Base-by-base conservation (phyloP, 441 rosid species). In the Corymbia citriodora region DNA sequence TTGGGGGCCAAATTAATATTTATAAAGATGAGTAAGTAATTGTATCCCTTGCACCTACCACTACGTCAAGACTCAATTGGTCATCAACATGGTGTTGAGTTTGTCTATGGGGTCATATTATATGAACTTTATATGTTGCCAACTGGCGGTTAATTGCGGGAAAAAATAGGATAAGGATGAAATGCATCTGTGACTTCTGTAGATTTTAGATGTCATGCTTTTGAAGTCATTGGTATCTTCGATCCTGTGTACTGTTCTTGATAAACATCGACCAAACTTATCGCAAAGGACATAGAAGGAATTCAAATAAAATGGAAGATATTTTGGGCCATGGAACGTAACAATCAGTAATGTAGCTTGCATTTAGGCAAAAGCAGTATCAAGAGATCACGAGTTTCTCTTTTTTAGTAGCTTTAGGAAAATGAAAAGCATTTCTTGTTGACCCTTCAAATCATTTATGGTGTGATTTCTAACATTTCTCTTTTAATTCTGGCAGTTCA, bases 401-500 rank as follows among this genome's bases (percentile, higher is more conserved):
- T 79, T 48, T 45, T 79, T 6, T 79, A 45, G 52, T 79, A 40
- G 52, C n/a, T 79, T 79, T 40, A 79, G 17, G 82, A 40, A 45
- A 79, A 40, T 45, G 29, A 79, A 79, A 40, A 40, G n/a, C 85
- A 79, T 40, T 79, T 45, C 10, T 79, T 72, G 49, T 74, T 36
- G 83, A 45, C 85, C 50, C 52, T 40, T 79, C 52, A 79, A 40
- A 45, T 79, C 52, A 2, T 79, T 79, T 79, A 79, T 40, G 45
- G 45, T 79, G 52, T 12, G 52, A 23, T 40, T 40, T 40, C 23
- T 79, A 79, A 79, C 17, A 21, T 7, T 61, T 55, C 40, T 81
- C 17, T 36, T 90, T 92, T 88, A 55, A 25, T 90, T 74, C 50
- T 61, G 88, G 52, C 88, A 95, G 96, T 90, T 94, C 91, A 93